Evolutionary conservation across 768 basidiomycete species (phyloP).

Genomic region (Asterophora parasitica): DNA sequence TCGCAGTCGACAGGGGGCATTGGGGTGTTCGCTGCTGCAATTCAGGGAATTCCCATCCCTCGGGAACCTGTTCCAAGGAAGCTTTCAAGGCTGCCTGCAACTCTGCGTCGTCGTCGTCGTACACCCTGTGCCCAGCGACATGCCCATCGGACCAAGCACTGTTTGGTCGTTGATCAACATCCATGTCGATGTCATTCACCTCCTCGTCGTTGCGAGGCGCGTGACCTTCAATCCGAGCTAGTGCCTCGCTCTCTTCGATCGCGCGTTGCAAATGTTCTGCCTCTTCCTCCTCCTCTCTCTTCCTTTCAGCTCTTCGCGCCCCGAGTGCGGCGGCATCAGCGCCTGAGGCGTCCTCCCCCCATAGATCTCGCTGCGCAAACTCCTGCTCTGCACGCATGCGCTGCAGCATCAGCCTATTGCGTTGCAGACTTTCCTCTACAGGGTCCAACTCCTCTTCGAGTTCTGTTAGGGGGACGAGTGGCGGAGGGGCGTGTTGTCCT

Average conservation of each 20-base stretch:
- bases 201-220: constrained; percentile 15
- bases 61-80: constrained; percentile 64
- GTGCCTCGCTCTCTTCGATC: constrained; percentile 55
- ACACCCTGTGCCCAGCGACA: constrained; percentile 37
- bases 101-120: constrained; percentile 86
- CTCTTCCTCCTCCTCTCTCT: constrained; percentile 42
- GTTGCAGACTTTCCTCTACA: constrained; percentile 62
- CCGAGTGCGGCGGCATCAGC: constrained; percentile 27
- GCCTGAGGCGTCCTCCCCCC: constrained; percentile 32
- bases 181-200: constrained; percentile 19
- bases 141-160: constrained; percentile 4
- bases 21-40: constrained; percentile 10
- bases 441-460: constrained; percentile 38
- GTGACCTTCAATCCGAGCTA: constrained; percentile 29
- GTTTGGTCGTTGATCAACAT: constrained; percentile 12
- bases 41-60: constrained; percentile 41
- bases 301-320: constrained; percentile 27
- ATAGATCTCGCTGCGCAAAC: constrained; percentile 56
- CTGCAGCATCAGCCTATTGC: constrained; percentile 55
- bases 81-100: constrained; percentile 85
- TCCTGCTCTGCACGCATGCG: constrained; percentile 66
- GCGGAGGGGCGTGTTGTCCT: constrained; percentile 1
- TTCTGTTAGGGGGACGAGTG: not conserved
- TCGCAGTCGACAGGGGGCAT: constrained; percentile 1
- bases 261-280: constrained; percentile 57